Percentiles rank a stretch among this genome's conserved stretches.
phyloP scores from a whole-genome alignment of 768 basidiomycete species.

The Multifurca ochricompacta region DNA sequence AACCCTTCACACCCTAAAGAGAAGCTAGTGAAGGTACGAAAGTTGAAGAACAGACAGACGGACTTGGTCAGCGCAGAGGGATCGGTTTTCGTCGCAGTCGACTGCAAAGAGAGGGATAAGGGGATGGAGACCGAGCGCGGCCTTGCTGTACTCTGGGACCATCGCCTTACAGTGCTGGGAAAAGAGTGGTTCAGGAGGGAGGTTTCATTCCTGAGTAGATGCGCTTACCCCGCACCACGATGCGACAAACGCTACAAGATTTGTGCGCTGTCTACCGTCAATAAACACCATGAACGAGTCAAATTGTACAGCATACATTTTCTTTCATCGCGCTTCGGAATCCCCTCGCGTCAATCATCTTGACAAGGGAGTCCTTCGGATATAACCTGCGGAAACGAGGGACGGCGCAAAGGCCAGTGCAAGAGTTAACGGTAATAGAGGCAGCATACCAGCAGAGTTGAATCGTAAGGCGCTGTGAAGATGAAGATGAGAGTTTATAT shows the following conservation, averaged over 20 bases:
- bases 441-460: too few relatives aligned
- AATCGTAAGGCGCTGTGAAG: too few relatives aligned
- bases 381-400: conserved; percentile 44
- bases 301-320: conserved; percentile 48
- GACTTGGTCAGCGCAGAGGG: conserved; percentile 73
- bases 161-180: conserved; percentile 75
- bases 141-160: conserved; percentile 79
- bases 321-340: conserved; percentile 68
- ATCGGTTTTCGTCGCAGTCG: conserved; percentile 90
- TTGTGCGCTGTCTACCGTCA: conserved; percentile 46
- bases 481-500: too few relatives aligned
- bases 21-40: neutral
- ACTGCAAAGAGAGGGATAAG: conserved; percentile 85
- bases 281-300: neutral
- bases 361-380: conserved; percentile 42
- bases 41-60: neutral
- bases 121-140: conserved; percentile 70
- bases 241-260: conserved; percentile 86
- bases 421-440: conserved; percentile 29
- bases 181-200: neutral
- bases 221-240: conserved; percentile 82
- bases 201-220: neutral
- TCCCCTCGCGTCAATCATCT: conserved; percentile 60
- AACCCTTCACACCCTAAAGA: conserved; percentile 68
- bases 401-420: conserved; percentile 39